Conservation (phyloP, 148 eudicot genomes). For the Oxyria digyna region DNA sequence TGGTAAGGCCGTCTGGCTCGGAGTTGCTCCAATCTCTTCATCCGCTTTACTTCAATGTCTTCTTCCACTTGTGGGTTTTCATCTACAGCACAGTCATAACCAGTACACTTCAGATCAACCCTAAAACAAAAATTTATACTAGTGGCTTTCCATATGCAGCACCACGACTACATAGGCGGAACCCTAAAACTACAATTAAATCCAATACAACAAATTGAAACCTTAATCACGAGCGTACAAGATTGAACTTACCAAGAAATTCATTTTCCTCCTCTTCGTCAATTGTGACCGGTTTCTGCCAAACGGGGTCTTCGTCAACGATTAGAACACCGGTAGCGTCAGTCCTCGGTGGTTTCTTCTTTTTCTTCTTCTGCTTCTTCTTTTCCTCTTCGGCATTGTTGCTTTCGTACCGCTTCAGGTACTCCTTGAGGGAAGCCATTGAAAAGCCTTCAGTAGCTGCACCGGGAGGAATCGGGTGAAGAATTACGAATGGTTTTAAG, state of each 20-base stretch:
- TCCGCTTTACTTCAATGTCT: constrained; percentile 76
- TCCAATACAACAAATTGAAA: neutral
- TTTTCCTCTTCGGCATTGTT: constrained; percentile 25
- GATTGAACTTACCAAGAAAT: constrained; percentile 40
- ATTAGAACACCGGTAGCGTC: constrained; percentile 50
- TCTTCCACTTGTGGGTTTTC: constrained; percentile 76
- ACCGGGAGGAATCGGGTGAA: no score
- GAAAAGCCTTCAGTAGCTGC: no score
- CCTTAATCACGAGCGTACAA: neutral
- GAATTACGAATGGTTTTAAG: no score
- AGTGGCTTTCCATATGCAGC: constrained; percentile 59
- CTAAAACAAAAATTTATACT: no score
- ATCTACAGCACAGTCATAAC: constrained; percentile 28
- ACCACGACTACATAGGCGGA: neutral
- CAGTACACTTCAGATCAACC: neutral
- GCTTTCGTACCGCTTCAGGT: constrained; percentile 66
- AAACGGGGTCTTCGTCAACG: constrained; percentile 87
- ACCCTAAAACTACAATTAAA: neutral
- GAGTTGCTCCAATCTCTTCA: constrained; percentile 64
- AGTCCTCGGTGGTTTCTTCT: constrained; percentile 25
- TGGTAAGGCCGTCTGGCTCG: constrained; percentile 51
- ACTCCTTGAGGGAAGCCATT: constrained; percentile 48
- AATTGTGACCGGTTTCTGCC: constrained; percentile 66
- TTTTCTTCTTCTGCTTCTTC: constrained; percentile 46
- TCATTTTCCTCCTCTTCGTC: constrained; percentile 72